Conservation (phyloP, 2,329 filamentous ascomycete species). For the Paecilomyces sp. region DNA sequence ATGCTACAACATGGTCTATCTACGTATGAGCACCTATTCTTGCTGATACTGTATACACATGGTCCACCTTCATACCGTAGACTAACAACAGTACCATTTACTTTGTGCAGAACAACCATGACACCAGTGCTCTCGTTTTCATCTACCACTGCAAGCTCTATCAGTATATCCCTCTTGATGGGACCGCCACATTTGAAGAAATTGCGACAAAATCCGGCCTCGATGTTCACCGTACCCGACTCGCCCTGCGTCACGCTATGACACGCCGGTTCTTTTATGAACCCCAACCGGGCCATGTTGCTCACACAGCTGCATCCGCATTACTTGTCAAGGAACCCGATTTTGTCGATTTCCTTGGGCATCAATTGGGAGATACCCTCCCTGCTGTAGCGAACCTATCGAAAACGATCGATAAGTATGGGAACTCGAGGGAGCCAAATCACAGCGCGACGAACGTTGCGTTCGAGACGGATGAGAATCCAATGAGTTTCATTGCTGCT, state of each 20-base stretch:
- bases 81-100: not conserved
- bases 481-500: not conserved
- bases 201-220: constrained; percentile 1
- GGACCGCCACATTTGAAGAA: constrained; percentile 3
- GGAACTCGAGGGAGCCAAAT: not conserved
- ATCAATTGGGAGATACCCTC: constrained; percentile 4
- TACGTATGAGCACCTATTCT: not conserved
- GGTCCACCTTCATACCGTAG: not conserved
- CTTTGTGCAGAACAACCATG: not conserved
- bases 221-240: not conserved
- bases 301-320: constrained; percentile 4
- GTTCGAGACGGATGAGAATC: not conserved
- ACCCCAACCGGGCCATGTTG: constrained; percentile 1
- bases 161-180: not conserved
- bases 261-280: constrained; percentile 4
- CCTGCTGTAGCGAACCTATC: constrained; percentile 3
- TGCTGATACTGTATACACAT: no score
- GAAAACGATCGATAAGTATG: not conserved
- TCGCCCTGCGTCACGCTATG: constrained; percentile 4
- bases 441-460: not conserved
- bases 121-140: not conserved
- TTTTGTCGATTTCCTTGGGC: constrained; percentile 4
- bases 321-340: constrained; percentile 1
- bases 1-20: not conserved
- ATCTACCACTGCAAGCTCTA: not conserved